These are phyloP conservation scores for Serendipita indica DNA, from an alignment of 768 basidiomycete species.

Conservation along the genomic window DNA sequence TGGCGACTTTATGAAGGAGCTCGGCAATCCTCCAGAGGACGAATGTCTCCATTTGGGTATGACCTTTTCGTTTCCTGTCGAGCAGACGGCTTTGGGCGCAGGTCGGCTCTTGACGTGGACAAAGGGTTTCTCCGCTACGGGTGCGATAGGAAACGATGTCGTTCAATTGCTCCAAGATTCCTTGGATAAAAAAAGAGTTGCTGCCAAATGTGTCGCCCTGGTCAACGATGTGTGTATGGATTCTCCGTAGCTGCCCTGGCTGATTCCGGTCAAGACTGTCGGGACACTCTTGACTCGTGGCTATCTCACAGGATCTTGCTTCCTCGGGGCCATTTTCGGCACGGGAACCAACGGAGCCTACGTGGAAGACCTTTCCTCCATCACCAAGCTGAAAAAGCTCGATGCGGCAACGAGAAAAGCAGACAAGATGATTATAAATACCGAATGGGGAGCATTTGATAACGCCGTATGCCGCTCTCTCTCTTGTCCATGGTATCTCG, in stretches of 20 bases:
- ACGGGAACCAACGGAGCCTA: conserved; percentile 99
- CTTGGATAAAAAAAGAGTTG: conserved; percentile 81
- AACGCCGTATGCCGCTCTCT: conserved; percentile 47
- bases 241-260: not conserved
- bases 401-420: conserved; percentile 40
- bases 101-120: conserved; percentile 92
- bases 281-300: conserved; percentile 86
- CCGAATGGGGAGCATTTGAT: conserved; percentile 98
- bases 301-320: conserved; percentile 83
- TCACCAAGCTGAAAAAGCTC: conserved; percentile 64
- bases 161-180: conserved; percentile 83
- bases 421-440: conserved; percentile 86
- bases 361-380: conserved; percentile 57
- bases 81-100: conserved; percentile 82
- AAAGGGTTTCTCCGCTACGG: conserved; percentile 87
- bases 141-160: conserved; percentile 78
- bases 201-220: conserved; percentile 79
- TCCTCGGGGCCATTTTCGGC: conserved; percentile 82
- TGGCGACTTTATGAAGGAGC: conserved; percentile 77
- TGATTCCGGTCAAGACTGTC: conserved; percentile 52
- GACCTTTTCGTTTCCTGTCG: conserved; percentile 96
- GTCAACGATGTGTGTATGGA: conserved; percentile 70
- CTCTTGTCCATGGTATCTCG: not conserved
- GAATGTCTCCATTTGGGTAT: conserved; percentile 56
- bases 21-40: conserved; percentile 21